These are phyloP conservation scores for Leptoxyphium fumago DNA, from an alignment of 2,329 filamentous ascomycete species.

Conservation along the genomic window DNA sequence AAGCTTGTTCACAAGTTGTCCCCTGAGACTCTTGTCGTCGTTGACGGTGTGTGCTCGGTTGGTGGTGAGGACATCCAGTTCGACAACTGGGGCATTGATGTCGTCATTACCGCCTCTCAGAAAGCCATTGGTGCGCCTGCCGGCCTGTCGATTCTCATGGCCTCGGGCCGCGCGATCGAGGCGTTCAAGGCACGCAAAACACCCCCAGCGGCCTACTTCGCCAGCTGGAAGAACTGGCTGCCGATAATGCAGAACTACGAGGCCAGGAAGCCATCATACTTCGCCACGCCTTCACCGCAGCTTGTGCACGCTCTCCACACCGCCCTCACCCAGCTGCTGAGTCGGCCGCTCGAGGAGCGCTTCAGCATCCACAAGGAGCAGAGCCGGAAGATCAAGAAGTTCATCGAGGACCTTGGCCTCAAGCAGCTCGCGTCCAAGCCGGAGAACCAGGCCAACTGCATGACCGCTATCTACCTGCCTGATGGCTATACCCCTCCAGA, in stretches of 20 bases:
- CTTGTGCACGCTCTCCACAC: constrained; percentile 88
- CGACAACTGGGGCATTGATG: constrained; percentile 87
- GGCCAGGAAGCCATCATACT: constrained; percentile 93
- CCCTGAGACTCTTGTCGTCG: constrained; percentile 78
- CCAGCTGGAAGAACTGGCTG: constrained; percentile 92
- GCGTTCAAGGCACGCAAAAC: constrained; percentile 66
- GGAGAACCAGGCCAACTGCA: constrained; percentile 87
- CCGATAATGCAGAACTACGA: constrained; percentile 99
- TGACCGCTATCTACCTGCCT: constrained; percentile 95
- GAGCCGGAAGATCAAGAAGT: constrained; percentile 76
- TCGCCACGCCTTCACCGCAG: constrained; percentile 90
- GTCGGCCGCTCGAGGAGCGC: constrained; percentile 63
- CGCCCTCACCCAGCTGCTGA: constrained; percentile 68
- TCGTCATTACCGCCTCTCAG: constrained; percentile 84
- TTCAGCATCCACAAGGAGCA: constrained; percentile 68
- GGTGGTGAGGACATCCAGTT: constrained; percentile 93
- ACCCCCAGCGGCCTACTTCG: constrained; percentile 79
- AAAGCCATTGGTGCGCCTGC: constrained; percentile 95
- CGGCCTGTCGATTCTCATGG: constrained; percentile 86
- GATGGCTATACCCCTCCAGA: constrained; percentile 69
- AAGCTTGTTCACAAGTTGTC: constrained; percentile 75
- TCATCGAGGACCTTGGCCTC: constrained; percentile 64
- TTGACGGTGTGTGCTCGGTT: constrained; percentile 95
- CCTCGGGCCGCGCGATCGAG: constrained; percentile 75
- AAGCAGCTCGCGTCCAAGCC: constrained; percentile 74